Conservation (phyloP, 2,329 filamentous ascomycete genomes). For the Albophoma yamanashiensis region DNA sequence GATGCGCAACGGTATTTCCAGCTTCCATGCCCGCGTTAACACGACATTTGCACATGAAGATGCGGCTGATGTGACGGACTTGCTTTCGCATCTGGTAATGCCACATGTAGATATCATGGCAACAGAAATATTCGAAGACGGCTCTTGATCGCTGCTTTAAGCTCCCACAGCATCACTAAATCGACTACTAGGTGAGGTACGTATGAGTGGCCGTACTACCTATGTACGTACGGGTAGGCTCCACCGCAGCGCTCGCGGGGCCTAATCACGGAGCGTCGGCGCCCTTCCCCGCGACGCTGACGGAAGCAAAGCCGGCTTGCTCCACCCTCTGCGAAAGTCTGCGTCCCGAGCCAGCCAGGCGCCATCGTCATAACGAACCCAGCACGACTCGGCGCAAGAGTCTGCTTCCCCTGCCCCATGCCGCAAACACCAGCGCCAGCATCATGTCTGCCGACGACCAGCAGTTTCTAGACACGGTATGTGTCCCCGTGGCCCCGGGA, state of each 20-base stretch:
- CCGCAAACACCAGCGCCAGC: constrained; percentile 4
- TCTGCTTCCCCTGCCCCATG: neutral
- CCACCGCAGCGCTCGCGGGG: neutral
- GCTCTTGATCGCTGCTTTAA: too few species aligned
- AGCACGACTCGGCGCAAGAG: neutral
- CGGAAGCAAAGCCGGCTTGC: neutral
- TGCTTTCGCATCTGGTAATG: too few species aligned
- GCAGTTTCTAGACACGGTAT: constrained; percentile 66
- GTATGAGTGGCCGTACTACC: too few species aligned
- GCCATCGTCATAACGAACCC: constrained; percentile 3
- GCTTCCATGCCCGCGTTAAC: too few species aligned
- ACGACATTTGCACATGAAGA: too few species aligned
- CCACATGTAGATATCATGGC: too few species aligned
- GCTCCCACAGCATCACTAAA: too few species aligned
- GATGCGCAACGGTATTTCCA: too few species aligned
- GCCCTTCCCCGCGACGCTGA: neutral
- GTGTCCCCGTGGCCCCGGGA: constrained; percentile 16
- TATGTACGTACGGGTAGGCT: too few species aligned
- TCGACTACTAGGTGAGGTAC: too few species aligned
- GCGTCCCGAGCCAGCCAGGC: neutral
- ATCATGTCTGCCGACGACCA: constrained; percentile 72
- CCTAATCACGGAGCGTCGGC: constrained; percentile 6
- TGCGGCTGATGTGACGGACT: too few species aligned
- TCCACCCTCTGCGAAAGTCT: neutral
- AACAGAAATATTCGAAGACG: too few species aligned